phyloP scores from a whole-genome alignment of 1,284 basidiomycete genomes.

The Leccinum pachyderme region DNA sequence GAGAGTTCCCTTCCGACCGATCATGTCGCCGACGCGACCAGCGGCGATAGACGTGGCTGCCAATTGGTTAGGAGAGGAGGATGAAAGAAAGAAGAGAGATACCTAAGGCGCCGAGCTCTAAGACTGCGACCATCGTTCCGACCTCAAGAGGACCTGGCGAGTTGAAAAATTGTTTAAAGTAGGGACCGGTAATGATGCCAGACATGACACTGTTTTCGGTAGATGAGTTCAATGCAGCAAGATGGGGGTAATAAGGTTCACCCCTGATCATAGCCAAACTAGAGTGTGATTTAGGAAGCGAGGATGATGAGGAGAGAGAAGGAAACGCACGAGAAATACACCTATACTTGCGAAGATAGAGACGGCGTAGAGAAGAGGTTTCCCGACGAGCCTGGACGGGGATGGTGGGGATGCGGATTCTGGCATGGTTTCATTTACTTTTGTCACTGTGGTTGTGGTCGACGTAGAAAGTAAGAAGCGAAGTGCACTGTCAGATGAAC shows the following conservation, averaged over 20 bases:
- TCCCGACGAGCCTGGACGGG: conserved; percentile 68
- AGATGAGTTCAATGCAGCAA: conserved; percentile 31
- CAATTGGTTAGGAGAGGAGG: conserved; percentile 7
- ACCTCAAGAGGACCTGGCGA: conserved; percentile 68
- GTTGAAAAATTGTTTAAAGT: conserved; percentile 83
- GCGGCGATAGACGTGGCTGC: conserved; percentile 88
- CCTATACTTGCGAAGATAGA: conserved; percentile 86
- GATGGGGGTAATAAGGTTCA: conserved; percentile 30
- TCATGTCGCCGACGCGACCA: conserved; percentile 83
- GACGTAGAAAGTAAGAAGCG: conserved; percentile 8
- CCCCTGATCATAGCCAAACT: conserved; percentile 96
- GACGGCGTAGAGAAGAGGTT: conserved; percentile 78
- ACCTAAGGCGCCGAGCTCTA: conserved; percentile 93
- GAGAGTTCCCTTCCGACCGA: conserved; percentile 87
- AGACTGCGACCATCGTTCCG: conserved; percentile 89
- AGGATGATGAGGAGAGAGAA: neutral
- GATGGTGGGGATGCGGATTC: conserved; percentile 32
- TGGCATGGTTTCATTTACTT: conserved; percentile 48
- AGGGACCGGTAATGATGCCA: conserved; percentile 91
- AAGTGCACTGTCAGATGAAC: conserved; percentile 3
- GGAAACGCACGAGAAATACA: conserved; percentile 73
- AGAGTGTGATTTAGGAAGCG: conserved; percentile 17
- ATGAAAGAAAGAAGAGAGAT: conserved; percentile 26
- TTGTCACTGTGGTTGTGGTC: conserved; percentile 12
- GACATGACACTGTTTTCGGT: conserved; percentile 70